Conservation (phyloP, 805 yeast species). For the Hanseniaspora lachancei region DNA sequence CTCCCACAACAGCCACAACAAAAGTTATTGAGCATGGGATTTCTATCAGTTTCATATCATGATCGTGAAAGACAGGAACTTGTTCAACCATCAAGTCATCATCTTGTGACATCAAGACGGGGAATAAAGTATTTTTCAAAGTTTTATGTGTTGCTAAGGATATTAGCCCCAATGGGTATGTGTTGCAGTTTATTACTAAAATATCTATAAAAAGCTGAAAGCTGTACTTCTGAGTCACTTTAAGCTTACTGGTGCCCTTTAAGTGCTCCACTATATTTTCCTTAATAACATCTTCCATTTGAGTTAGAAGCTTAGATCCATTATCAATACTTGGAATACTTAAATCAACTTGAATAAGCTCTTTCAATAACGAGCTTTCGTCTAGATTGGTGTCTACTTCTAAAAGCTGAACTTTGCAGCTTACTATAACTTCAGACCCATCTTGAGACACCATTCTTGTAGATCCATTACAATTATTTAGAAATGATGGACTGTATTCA, state of each 20-base stretch:
- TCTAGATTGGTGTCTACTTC: slow-evolving; percentile 9
- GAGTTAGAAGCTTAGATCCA: slow-evolving; percentile 55
- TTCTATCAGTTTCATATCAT: slow-evolving; percentile 51
- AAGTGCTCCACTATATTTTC: slow-evolving; percentile 33
- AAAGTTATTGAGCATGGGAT: slow-evolving; percentile 55
- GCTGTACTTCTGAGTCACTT: slow-evolving; percentile 59
- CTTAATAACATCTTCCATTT: slow-evolving; percentile 44
- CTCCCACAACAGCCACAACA: slow-evolving; percentile 62
- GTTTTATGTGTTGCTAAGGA: slow-evolving; percentile 77
- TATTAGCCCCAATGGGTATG: slow-evolving; percentile 69
- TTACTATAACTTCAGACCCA: slow-evolving; percentile 87
- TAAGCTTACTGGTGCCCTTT: slow-evolving; percentile 37
- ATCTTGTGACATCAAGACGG: slow-evolving; percentile 54
- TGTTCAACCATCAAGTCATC: slow-evolving; percentile 63
- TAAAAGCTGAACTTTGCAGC: slow-evolving; percentile 68
- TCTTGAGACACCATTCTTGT: slow-evolving; percentile 74
- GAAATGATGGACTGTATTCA: slow-evolving; percentile 65
- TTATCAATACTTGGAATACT: slow-evolving; percentile 73
- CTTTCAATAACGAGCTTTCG: slow-evolving; percentile 21
- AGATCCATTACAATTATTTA: slow-evolving; percentile 86
- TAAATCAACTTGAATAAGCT: slow-evolving; percentile 57
- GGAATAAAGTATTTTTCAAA: slow-evolving; percentile 61
- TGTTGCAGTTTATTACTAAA: slow-evolving; percentile 58
- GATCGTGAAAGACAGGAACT: slow-evolving; percentile 82
- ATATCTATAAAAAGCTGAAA: slow-evolving; percentile 71